These are phyloP conservation scores for Psilocybe cubensis DNA, from an alignment of 768 basidiomycete species.

Conservation along the genomic window DNA sequence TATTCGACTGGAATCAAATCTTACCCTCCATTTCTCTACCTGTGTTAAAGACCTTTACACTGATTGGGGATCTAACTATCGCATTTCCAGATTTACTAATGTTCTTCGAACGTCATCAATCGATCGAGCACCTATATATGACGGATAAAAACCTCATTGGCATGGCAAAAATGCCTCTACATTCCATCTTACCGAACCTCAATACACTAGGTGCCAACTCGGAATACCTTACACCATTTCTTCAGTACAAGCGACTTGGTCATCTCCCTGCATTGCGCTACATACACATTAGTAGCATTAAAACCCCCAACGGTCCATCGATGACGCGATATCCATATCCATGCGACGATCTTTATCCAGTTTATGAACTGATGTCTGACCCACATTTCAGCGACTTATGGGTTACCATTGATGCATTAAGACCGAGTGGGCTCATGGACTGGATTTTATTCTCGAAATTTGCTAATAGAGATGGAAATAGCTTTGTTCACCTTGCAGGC, in stretches of 20 bases:
- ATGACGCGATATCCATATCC: background rate
- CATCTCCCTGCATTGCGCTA: background rate
- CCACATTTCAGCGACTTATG: background rate
- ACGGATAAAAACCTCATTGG: constrained; percentile 11
- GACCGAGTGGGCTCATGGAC: background rate
- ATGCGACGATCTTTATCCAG: background rate
- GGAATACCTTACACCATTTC: constrained; percentile 7
- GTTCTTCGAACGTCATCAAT: constrained; percentile 22
- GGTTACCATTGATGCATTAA: background rate
- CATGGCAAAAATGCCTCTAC: background rate
- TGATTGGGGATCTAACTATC: constrained; percentile 15
- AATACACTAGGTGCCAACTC: background rate
- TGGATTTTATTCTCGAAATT: background rate
- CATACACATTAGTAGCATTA: background rate
- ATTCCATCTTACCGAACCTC: constrained; percentile 5
- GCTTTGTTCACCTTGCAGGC: background rate
- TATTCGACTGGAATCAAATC: constrained; percentile 21
- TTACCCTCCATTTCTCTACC: constrained; percentile 19
- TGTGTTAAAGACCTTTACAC: constrained; percentile 11
- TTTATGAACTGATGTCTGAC: background rate
- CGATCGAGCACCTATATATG: constrained; percentile 22
- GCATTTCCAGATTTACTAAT: constrained; percentile 22
- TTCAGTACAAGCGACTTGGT: constrained; percentile 4
- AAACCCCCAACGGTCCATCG: background rate
- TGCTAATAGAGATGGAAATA: background rate